phyloP scores from a whole-genome alignment of 257 asterid species.

The Lycium ferocissimum region DNA sequence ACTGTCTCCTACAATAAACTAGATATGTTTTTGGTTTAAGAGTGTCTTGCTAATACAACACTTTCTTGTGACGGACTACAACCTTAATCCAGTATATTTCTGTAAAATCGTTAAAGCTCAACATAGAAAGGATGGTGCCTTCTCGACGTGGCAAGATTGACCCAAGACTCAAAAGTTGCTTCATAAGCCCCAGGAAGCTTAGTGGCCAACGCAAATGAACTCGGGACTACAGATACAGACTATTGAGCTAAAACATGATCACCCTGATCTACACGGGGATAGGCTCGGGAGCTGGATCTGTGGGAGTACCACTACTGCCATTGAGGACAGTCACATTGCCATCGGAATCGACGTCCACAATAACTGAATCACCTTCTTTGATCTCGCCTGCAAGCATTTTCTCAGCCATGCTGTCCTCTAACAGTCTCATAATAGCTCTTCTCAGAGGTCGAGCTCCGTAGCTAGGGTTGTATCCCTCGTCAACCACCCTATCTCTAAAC shows the following conservation, averaged over 20 bases:
- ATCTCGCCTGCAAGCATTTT: constrained; percentile 55
- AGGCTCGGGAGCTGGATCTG: constrained; percentile 45
- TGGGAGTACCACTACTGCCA: constrained; percentile 48
- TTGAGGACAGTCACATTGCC: constrained; percentile 54
- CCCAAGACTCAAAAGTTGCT: neutral
- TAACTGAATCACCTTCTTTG: constrained; percentile 48
- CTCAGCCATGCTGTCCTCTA: constrained; percentile 72
- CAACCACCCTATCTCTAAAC: constrained; percentile 56
- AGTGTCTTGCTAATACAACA: constrained; percentile 16
- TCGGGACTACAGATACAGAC: neutral
- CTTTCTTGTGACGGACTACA: neutral
- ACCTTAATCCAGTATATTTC: constrained; percentile 1
- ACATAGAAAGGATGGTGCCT: constrained; percentile 21
- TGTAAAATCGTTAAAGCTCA: constrained; percentile 12
- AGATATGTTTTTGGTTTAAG: constrained; percentile 9
- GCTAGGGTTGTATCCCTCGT: constrained; percentile 57
- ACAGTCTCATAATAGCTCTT: constrained; percentile 61
- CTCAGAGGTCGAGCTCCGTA: constrained; percentile 70
- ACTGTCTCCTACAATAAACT: constrained; percentile 18
- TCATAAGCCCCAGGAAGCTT: neutral
- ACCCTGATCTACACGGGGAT: constrained; percentile 39
- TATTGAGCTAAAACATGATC: constrained; percentile 23
- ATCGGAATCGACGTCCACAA: constrained; percentile 59
- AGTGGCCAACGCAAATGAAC: constrained; percentile 18
- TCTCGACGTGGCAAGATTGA: constrained; percentile 17